Evolutionary conservation across 805 yeast genomes (phyloP), one percentile per base, ranked within the genome.

Genomic region (Candida nonsorbophila): DNA sequence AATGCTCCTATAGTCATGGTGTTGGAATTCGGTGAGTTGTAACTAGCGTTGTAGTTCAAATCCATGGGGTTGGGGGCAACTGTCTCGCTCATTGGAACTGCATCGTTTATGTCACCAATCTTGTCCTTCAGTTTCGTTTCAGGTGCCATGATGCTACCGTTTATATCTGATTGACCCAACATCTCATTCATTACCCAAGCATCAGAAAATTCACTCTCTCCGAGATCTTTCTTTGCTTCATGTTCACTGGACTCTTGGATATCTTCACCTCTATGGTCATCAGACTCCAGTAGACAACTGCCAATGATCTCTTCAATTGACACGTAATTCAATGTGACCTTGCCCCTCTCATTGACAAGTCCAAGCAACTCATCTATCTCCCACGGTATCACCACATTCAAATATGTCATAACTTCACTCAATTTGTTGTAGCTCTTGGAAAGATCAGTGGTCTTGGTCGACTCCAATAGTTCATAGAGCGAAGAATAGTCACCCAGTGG

Each of bases 281-380:
- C 29, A 5, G 40, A 28, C 32, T 74, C 78, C 44, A 69, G 72
- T 8, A 74, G 63, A 37, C 82, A 74, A 44, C 80, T 70, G 15
- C 75, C 74, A 3, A 77, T 73, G 25, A 77, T 65, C 41, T 78
- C 84, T 29, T 69, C 77, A 24, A 74, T 74, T 12, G 82, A 74
- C 7, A 71, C 58, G 41, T 76, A 78, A 24, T 63, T 59, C 9
- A 63, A 43, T 1, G 67, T 60, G 12, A 63, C 58, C 33, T 63
- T 63, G 5, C 57, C 58, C 22, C 67, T 34, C 40, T 63, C 70
- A 37, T 63, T 63, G 3, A 63, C 67, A 17, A 78, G 51, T 22
- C 76, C 79, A 25, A 76, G 40, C 21, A 78, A 48, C 36, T 72
- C 71, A 27, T 70, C 70, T 16, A 69, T 56, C 31, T 74, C 77